Evolutionary conservation across 345 rosid genomes (phyloP).

Genomic region (Sisymbrium irio): DNA sequence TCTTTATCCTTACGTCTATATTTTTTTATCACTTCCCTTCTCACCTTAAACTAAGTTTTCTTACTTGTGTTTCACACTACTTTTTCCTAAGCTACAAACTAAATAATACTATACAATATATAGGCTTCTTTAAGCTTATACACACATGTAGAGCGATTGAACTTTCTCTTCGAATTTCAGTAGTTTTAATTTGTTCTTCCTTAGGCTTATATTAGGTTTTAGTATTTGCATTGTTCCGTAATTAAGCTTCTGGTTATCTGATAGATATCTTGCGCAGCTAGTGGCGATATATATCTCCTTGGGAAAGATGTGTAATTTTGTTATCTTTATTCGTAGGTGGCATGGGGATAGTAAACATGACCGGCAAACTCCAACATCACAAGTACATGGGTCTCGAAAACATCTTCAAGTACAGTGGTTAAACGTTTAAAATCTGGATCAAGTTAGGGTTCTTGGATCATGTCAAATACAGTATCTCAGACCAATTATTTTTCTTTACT

Average conservation of each 20-base stretch:
- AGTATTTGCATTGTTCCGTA: too few relatives aligned
- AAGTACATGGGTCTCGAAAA: constrained; percentile 70
- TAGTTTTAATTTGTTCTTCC: neutral
- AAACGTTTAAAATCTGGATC: neutral
- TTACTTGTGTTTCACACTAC: too few relatives aligned
- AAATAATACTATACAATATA: too few relatives aligned
- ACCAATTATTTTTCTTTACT: neutral
- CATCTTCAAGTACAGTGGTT: constrained; percentile 50
- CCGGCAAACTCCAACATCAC: constrained; percentile 41
- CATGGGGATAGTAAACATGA: constrained; percentile 52
- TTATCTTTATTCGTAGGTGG: constrained; percentile 42
- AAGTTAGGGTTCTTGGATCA: neutral
- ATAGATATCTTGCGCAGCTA: too few relatives aligned
- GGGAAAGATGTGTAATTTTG: neutral
- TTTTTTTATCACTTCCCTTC: constrained; percentile 32
- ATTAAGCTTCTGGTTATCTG: too few relatives aligned
- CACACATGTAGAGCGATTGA: too few relatives aligned
- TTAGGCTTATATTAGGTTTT: neutral
- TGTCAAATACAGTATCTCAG: neutral
- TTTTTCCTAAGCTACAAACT: neutral
- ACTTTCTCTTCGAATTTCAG: too few relatives aligned
- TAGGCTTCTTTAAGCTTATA: neutral
- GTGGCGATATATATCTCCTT: too few relatives aligned
- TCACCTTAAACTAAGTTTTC: neutral
- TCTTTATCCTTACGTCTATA: constrained; percentile 63